Conservation (phyloP, 805 yeast species). For the Wickerhamomyces sydowiorum region DNA sequence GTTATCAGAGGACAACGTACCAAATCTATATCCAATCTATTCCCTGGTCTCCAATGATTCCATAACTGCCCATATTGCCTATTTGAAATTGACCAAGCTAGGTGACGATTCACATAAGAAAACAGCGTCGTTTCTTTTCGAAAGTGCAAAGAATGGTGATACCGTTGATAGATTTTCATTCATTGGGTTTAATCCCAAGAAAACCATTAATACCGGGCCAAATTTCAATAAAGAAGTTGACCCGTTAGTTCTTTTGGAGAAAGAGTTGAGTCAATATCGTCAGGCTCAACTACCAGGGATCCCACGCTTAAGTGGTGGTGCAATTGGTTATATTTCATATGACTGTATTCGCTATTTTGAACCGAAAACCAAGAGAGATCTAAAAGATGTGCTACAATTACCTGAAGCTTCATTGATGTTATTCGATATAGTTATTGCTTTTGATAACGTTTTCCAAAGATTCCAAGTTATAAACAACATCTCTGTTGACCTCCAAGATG, state of each 20-base stretch:
- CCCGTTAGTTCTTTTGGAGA: slow-evolving; percentile 70
- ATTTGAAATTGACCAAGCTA: slow-evolving; percentile 63
- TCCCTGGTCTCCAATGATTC: slow-evolving; percentile 69
- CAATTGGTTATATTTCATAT: slow-evolving; percentile 91
- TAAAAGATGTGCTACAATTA: slow-evolving; percentile 73
- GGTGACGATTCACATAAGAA: slow-evolving; percentile 49
- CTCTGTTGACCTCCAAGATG: slow-evolving; percentile 32
- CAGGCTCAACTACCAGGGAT: slow-evolving; percentile 80
- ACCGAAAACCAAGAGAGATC: slow-evolving; percentile 73
- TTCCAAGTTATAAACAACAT: slow-evolving; percentile 87
- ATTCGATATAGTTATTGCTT: slow-evolving; percentile 84
- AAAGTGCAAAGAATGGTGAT: slow-evolving; percentile 86
- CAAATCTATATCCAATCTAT: slow-evolving; percentile 79
- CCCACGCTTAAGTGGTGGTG: slow-evolving; percentile 89
- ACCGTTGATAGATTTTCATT: slow-evolving; percentile 86
- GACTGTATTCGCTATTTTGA: slow-evolving; percentile 97
- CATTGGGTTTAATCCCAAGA: slow-evolving; percentile 81
- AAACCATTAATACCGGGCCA: slow-evolving; percentile 80
- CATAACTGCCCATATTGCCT: slow-evolving; percentile 86
- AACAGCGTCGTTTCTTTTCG: slow-evolving; percentile 74
- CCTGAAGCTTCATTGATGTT: slow-evolving; percentile 94
- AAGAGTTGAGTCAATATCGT: slow-evolving; percentile 57
- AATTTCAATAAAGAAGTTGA: slow-evolving; percentile 52
- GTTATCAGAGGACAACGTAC: slow-evolving; percentile 22
- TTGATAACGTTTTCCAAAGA: slow-evolving; percentile 91